These are phyloP conservation scores for Cladosporium colombiae DNA, from an alignment of 2,329 filamentous ascomycete genomes.

Conservation along the genomic window DNA sequence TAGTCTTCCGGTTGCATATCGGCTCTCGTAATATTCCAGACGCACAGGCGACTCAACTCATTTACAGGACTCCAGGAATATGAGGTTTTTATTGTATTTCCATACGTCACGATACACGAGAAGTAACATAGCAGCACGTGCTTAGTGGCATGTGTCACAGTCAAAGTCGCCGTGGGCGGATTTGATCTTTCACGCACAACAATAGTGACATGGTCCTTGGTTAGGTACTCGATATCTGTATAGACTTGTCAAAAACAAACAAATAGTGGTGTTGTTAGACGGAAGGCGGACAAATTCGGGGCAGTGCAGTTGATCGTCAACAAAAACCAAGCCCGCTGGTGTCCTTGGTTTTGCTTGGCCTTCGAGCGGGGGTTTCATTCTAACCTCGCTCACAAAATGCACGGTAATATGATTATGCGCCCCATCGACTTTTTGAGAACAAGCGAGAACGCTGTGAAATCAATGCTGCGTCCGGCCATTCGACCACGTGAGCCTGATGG, in stretches of 20 bases:
- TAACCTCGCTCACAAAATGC: not conserved
- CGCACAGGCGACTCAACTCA: not conserved
- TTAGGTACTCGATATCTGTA: not conserved
- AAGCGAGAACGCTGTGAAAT: not conserved
- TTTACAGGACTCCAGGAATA: not conserved
- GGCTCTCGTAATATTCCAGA: not conserved
- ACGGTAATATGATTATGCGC: not conserved
- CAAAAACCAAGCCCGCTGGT: constrained; percentile 12
- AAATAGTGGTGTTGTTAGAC: not conserved
- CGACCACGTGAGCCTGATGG: not conserved
- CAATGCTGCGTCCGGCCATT: not conserved
- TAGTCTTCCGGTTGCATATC: not conserved
- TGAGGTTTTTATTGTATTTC: not conserved
- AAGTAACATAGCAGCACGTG: not conserved
- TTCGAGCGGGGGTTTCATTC: constrained; percentile 11
- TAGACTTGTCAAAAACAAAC: not conserved
- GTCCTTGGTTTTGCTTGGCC: constrained; percentile 17
- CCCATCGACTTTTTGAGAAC: not conserved
- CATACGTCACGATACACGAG: not conserved
- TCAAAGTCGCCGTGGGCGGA: too few relatives aligned
- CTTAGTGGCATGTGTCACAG: not conserved
- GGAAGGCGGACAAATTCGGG: not conserved
- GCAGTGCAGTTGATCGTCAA: not conserved
- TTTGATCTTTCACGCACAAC: not conserved
- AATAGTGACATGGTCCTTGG: not conserved